Base-by-base conservation (phyloP, 345 rosid genomes). In the Capsella bursapastoris region DNA sequence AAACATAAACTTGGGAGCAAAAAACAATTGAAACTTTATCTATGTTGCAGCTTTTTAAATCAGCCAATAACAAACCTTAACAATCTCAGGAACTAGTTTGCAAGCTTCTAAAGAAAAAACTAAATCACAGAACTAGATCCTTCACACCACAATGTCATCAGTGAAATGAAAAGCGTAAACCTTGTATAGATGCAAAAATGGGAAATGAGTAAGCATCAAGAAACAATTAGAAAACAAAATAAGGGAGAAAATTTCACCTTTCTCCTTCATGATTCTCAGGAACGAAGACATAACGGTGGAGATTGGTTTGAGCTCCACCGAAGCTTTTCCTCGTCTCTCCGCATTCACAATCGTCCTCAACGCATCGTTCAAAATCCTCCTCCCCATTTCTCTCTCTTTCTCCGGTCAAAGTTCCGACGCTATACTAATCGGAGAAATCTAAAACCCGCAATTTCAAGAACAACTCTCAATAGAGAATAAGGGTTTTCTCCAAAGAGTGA, bases 281-380 rank as follows among this genome's bases (percentile, higher is more conserved):
- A 94, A 94, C 10, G 97, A 90, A 67, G 97, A 89, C 79, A 94
- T 83, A 66, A 90, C 96, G 35, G 79, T 83, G 51, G 98, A 94
- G 76, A 91, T 76, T 2, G 98, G 98, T 70, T 86, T 77, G 45
- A 94, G 68, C 79, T 91, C 93, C 66, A 94, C 97, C 10, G 86
- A 75, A 3, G 90, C 86, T 80, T 90, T 94, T 10, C 83, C 85
- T 51, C 97, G 84, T 79, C 58, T 91, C 83, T 94, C 97, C 2
- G 97, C 97, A 66, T 94, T 94, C 75, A 94, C 98, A 44, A 91
- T 84, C 53, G 84, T 37, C 74, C 97, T 89, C 86, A 95, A 76
- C 25, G 97, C 99, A 57, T 95, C 87, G 77, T 89, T 92, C 79
- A 95, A 67, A 60, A 92, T 90, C 67, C 93, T 90, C 80, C 97